Conservation (phyloP, 306 rosid species). For the Castanea sativa region DNA sequence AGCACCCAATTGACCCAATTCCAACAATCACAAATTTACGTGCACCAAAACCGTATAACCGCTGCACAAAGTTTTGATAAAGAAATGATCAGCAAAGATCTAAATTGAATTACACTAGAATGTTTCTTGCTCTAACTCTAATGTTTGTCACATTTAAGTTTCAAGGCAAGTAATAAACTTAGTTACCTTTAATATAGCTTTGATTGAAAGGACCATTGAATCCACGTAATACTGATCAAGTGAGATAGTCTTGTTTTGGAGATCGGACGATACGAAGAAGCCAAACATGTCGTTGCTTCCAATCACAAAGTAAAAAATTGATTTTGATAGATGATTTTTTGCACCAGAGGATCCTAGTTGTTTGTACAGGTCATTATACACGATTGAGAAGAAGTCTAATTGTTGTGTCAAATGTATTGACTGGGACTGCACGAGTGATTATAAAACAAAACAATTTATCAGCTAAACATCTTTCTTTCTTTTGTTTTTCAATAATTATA, state of each 20-base stretch:
- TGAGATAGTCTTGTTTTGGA: slow-evolving; percentile 33
- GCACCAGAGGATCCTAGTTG: slow-evolving; percentile 35
- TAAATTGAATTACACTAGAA: background rate
- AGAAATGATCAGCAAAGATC: background rate
- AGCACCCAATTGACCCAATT: slow-evolving; percentile 61
- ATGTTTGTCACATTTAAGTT: background rate
- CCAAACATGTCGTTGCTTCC: slow-evolving; percentile 80
- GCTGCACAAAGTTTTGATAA: slow-evolving; percentile 30
- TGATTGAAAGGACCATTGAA: slow-evolving; percentile 44
- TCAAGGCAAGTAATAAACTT: background rate
- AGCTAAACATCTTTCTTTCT: background rate
- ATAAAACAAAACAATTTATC: background rate
- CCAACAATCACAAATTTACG: slow-evolving; percentile 64
- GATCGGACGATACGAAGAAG: slow-evolving; percentile 40
- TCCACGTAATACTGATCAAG: slow-evolving; percentile 31
- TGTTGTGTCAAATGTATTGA: slow-evolving; percentile 47
- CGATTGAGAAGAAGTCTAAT: slow-evolving; percentile 44
- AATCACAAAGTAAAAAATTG: slow-evolving; percentile 54
- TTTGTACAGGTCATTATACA: slow-evolving; percentile 28
- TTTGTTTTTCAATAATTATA: no score
- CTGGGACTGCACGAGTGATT: slow-evolving; percentile 30
- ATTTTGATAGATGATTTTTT: slow-evolving; percentile 44
- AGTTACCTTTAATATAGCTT: slow-evolving; percentile 55
- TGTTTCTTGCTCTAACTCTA: background rate
- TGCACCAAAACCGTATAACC: slow-evolving; percentile 55